A percentile compares a stretch with the other conserved stretches of the same genome.
phyloP scores from a whole-genome alignment of 768 basidiomycete genomes.

The Kwoniella sp. region DNA sequence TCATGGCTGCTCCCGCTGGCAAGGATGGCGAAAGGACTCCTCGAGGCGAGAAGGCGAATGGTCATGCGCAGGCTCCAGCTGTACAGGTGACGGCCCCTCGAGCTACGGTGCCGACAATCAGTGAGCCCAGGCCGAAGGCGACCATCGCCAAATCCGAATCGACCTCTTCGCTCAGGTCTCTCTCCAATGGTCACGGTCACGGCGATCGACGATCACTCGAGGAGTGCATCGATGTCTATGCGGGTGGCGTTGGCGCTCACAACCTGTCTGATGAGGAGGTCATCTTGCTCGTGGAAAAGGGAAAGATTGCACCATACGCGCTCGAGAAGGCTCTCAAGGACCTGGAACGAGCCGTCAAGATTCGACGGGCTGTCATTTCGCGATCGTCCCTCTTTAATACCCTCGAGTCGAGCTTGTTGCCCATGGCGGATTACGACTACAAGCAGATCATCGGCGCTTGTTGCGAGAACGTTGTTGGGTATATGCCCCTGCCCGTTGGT shows the following conservation, averaged over 20 bases:
- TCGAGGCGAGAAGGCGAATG: constrained; percentile 16
- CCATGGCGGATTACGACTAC: constrained; percentile 84
- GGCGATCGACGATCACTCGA: constrained; percentile 63
- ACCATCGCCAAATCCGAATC: constrained; percentile 8
- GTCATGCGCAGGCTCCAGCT: constrained; percentile 28
- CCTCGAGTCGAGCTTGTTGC: constrained; percentile 76
- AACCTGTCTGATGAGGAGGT: constrained; percentile 84
- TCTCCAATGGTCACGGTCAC: constrained; percentile 39
- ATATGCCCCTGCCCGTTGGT: constrained; percentile 91
- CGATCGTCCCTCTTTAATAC: constrained; percentile 79
- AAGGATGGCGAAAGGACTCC: constrained; percentile 43
- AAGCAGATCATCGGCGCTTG: constrained; percentile 89
- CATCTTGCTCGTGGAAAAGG: constrained; percentile 76
- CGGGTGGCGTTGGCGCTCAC: constrained; percentile 52
- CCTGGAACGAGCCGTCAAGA: constrained; percentile 75
- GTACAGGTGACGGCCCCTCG: constrained; percentile 30
- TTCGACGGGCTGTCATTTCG: constrained; percentile 85
- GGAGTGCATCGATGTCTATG: constrained; percentile 73
- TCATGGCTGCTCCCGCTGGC: constrained; percentile 25
- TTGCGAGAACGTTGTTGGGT: constrained; percentile 98
- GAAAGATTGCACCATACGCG: constrained; percentile 91
- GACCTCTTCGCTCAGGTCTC: constrained; percentile 12
- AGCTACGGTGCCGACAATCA: constrained; percentile 36
- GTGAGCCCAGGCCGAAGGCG: constrained; percentile 7
- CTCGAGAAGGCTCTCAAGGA: constrained; percentile 92